These are phyloP conservation scores for Candida dubliniensis DNA, from an alignment of 1,139 yeast genomes.

Conservation along the genomic window DNA sequence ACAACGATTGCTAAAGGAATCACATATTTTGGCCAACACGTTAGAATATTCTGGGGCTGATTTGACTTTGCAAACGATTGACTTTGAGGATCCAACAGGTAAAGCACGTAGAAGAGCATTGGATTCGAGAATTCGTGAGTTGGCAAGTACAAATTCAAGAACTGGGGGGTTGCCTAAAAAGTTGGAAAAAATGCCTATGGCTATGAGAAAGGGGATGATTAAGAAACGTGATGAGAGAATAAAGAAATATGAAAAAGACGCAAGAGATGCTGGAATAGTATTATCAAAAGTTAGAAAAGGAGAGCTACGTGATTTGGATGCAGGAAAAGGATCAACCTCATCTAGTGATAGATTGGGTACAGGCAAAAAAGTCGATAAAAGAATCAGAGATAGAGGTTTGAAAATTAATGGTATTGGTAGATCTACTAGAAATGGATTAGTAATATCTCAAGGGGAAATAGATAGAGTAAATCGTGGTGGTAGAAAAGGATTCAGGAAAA, in stretches of 20 bases:
- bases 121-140: slow-evolving; percentile 60
- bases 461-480: slow-evolving; percentile 36
- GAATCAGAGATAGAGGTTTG: slow-evolving; percentile 72
- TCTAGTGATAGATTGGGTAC: slow-evolving; percentile 60
- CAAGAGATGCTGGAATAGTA: slow-evolving; percentile 85
- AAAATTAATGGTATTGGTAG: slow-evolving; percentile 76
- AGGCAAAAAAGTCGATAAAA: slow-evolving; percentile 32
- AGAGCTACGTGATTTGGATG: slow-evolving; percentile 54
- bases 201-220: slow-evolving; percentile 81
- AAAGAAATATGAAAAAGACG: slow-evolving; percentile 66
- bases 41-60: slow-evolving; percentile 72
- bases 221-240: slow-evolving; percentile 54
- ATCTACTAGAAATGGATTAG: slow-evolving; percentile 77
- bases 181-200: slow-evolving; percentile 84
- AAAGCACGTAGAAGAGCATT: slow-evolving; percentile 74
- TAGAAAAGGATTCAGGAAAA: slow-evolving; percentile 8
- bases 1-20: slow-evolving; percentile 79
- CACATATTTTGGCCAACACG: slow-evolving; percentile 72
- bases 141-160: slow-evolving; percentile 53
- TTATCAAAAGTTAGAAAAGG: slow-evolving; percentile 67
- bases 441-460: slow-evolving; percentile 71
- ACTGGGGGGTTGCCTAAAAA: slow-evolving; percentile 40
- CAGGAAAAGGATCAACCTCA: slow-evolving; percentile 55
- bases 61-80: slow-evolving; percentile 64
- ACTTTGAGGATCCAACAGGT: slow-evolving; percentile 73